phyloP scores from a whole-genome alignment of 176 grass and related monocot species.

The Ensete ventricosum region DNA sequence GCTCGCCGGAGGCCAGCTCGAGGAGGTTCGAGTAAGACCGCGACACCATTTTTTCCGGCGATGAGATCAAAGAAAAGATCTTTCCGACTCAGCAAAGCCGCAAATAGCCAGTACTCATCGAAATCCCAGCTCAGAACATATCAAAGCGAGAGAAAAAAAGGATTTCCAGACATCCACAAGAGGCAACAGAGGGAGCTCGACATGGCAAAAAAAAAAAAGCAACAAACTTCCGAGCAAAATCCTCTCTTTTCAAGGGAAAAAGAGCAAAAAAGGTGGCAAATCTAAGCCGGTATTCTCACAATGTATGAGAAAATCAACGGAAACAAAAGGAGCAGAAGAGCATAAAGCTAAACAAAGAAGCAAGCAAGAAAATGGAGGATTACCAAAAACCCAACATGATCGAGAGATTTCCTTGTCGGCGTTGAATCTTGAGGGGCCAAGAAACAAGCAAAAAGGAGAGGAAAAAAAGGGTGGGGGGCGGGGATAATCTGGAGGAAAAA shows the following conservation, averaged over 20 bases:
- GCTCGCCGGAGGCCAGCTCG: slow-evolving; percentile 70
- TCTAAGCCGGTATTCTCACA: background rate
- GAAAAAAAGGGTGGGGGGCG: too few species aligned
- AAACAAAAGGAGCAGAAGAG: background rate
- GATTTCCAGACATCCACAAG: background rate
- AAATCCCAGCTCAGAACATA: background rate
- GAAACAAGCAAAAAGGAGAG: background rate
- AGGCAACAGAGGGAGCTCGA: background rate
- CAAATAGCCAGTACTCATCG: background rate
- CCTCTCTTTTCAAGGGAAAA: background rate
- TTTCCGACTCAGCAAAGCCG: background rate
- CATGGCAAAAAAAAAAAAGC: background rate
- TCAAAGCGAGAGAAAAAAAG: too few species aligned
- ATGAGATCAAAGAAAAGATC: background rate
- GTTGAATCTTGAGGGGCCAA: too few species aligned
- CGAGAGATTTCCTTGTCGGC: background rate
- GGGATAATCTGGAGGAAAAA: background rate
- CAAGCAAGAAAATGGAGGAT: background rate
- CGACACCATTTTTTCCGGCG: slow-evolving; percentile 46
- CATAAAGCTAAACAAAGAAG: background rate
- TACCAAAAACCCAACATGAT: background rate
- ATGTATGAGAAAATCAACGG: background rate
- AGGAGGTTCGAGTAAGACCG: slow-evolving; percentile 87
- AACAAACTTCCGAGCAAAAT: background rate
- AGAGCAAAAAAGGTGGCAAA: background rate